Conservation (phyloP, 2,329 filamentous ascomycete species). For the Talaromyces sp. region DNA sequence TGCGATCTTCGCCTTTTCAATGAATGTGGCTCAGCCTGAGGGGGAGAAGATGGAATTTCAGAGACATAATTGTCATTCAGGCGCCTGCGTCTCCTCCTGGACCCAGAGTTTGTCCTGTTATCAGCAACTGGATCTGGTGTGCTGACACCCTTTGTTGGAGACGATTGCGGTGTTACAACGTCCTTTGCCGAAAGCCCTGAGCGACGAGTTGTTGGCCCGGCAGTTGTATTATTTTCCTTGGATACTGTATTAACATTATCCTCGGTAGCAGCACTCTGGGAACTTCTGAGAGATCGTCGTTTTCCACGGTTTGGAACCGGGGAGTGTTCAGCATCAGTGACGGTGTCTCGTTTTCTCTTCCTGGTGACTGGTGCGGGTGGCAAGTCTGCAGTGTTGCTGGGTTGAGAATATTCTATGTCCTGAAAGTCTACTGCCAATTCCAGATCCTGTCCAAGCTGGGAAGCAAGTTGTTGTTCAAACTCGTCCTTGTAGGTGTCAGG, state of each 20-base stretch:
- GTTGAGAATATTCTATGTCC: conserved; percentile 11
- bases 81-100: conserved; percentile 3
- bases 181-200: not conserved
- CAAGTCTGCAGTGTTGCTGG: conserved; percentile 1
- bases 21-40: not conserved
- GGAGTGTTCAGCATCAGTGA: conserved; percentile 16
- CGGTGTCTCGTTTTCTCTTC: conserved; percentile 32
- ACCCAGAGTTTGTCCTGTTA: not conserved
- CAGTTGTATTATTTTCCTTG: not conserved
- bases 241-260: not conserved
- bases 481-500: conserved; percentile 36
- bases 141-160: conserved; percentile 5
- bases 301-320: conserved; percentile 18
- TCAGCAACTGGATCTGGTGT: conserved; percentile 4
- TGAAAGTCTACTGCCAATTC: conserved; percentile 32
- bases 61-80: not conserved
- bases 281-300: conserved; percentile 27
- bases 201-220: not conserved
- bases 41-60: conserved; percentile 4
- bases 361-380: conserved; percentile 17
- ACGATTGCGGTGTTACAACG: conserved; percentile 8
- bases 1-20: conserved; percentile 11
- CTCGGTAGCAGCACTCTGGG: conserved; percentile 6
- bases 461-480: conserved; percentile 40
- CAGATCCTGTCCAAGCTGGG: conserved; percentile 42